Evolutionary conservation across 2,329 filamentous ascomycete species (phyloP).

Genomic region (Penicillium sp.): DNA sequence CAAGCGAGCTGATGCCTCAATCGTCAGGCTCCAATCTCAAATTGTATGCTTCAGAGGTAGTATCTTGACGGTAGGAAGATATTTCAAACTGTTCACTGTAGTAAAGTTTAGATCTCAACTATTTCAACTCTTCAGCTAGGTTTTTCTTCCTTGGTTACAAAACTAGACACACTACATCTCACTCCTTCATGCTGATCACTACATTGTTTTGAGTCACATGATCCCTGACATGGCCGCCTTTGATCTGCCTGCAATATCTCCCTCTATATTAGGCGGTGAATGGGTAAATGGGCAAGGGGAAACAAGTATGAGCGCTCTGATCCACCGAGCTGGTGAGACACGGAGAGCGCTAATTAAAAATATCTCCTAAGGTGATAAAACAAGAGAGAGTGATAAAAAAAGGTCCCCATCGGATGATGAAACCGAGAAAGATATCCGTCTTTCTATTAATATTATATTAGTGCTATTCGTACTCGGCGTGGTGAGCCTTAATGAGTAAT

Average conservation of each 20-base stretch:
- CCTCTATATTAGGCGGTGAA: slow-evolving; percentile 1
- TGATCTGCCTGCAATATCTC: background rate
- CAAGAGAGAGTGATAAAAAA: background rate
- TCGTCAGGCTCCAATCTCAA: slow-evolving; percentile 11
- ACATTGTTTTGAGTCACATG: slow-evolving; percentile 10
- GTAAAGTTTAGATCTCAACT: background rate
- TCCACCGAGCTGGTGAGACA: slow-evolving; percentile 18
- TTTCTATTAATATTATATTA: background rate
- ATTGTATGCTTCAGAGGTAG: background rate
- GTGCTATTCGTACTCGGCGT: slow-evolving; percentile 4
- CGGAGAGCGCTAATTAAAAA: slow-evolving; percentile 23
- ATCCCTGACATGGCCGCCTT: background rate
- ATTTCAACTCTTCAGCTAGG: background rate
- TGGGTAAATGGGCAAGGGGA: background rate
- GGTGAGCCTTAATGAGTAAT: slow-evolving; percentile 15
- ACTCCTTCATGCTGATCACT: slow-evolving; percentile 3
- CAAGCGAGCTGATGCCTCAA: slow-evolving; percentile 37
- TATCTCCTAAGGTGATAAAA: slow-evolving; percentile 10
- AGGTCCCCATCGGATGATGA: slow-evolving; percentile 10
- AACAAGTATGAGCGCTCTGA: slow-evolving; percentile 1
- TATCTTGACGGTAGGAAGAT: background rate
- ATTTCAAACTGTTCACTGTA: background rate
- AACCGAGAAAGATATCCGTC: slow-evolving; percentile 7
- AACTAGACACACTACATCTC: background rate
- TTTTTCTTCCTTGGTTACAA: background rate